Evolutionary conservation across 108 stramenopile species (phyloP), one percentile per base, ranked within the genome.

Genomic region (Epithemia pelagica): DNA sequence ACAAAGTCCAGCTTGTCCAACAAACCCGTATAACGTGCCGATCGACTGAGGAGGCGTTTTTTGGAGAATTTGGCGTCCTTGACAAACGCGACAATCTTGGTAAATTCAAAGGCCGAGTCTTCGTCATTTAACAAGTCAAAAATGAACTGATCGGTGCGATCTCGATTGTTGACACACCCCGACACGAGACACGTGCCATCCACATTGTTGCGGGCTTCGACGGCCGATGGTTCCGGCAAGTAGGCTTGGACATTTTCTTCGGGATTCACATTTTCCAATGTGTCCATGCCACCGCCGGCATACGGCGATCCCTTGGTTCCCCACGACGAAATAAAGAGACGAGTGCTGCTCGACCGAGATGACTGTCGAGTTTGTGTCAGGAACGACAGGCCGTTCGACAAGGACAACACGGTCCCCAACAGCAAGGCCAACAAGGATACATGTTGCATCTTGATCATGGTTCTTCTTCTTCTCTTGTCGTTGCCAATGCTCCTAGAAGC

Each of bases 71-170:
- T 69, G 7, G 68, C 68, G 68, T 92, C 90, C 26, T 76, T 63
- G 15, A 82, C 83, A 70, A 91, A 91, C 53, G 92, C 93, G 22
- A 95, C 69, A 64, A 97, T 97, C 26, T 80, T 86, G 23, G 58
- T 37, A 72, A 91, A 97, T 27, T 74, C 66, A 70, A 90, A 93
- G 32, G 73, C 73, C 18, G 85, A 78, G 19, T 87, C 83, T 69
- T 93, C 90, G 58, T 88, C 69, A 59, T 95, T 94, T 56, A 95
- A 75, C 31, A 95, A 79, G 67, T 93, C 91, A 63, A 95, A 92
- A 52, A 92, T 71, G 62, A 72, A 69, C 64, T 91, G 85, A 70
- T 88, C 90, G 21, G 82, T 82, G 7, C 85, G 82, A 62, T 91
- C 84, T 63, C 73, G 74, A 56, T 71, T 56, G 57, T 71, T 32